Base-by-base conservation (phyloP, 768 basidiomycete genomes). In the Sarcodon sp. region DNA sequence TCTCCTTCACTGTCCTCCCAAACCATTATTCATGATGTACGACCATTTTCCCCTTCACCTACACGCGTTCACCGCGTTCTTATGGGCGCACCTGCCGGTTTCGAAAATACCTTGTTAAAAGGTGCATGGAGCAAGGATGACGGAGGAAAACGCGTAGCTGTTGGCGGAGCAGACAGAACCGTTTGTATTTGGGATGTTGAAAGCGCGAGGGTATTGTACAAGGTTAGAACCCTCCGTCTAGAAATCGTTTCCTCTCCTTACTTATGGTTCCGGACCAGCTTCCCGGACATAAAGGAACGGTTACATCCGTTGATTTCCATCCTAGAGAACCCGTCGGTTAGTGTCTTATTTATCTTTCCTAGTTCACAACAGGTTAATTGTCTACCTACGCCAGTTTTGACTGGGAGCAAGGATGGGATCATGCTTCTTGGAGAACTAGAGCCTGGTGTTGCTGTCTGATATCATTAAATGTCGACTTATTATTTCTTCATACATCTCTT, bases 231-330 rank as follows among this genome's bases (percentile, higher is more conserved):
- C 35, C 44, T 46, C 41, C 32, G n/a, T 48, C 15, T 11, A 7
- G 46, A 15, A 13, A 13, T 4, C 27, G 13, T 15, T 41, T 27
- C 3, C 15, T 16, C 15, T 15, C 34, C 9, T 38, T 33, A 15
- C 45, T 12, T 47, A 10, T 31, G 7, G 12, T 47, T 43, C 33
- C 3, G 11, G 21, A 43, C 21, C 33, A 88, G 87, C 74, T 97
- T 49, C 90, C 94, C 35, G 94, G 94, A 11, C 94, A 99, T 64
- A 96, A 90, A 63, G 93, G 94, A 9, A 93, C 93, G 0, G 92
- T 98, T 11, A 92, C 90, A 1, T 70, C 83, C n/a, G 89, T 91
- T 0, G 96, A 94, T 56, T 96, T 94, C 71, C 91, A 94, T 62
- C 92, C 94, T 7, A 89, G 83, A 58, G 92, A 96, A 57, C 93